These are phyloP conservation scores for Discostella stelligeroides DNA, from an alignment of 108 stramenopile genomes.

Conservation along the genomic window DNA sequence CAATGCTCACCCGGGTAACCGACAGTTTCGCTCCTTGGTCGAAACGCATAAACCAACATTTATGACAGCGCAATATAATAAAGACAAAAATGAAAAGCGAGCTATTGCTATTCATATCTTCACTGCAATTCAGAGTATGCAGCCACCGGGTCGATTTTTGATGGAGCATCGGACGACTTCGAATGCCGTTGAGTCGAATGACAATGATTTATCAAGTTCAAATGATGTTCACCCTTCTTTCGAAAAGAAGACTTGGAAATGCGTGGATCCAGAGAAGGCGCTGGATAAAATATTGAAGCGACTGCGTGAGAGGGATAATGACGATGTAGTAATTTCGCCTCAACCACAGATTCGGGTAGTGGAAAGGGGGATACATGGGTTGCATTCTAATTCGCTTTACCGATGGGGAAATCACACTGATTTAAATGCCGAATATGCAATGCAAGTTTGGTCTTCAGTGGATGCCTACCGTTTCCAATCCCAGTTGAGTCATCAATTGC, in stretches of 20 bases:
- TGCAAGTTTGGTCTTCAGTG: too few relatives aligned
- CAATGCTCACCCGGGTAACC: conserved; percentile 62
- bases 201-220: background rate
- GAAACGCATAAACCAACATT: background rate
- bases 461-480: too few relatives aligned
- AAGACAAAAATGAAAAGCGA: background rate
- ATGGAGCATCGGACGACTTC: background rate
- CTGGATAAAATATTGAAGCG: background rate
- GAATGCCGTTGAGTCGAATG: background rate
- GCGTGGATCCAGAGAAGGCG: background rate
- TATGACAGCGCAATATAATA: background rate
- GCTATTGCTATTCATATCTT: background rate
- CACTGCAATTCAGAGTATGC: background rate
- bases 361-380: too few relatives aligned
- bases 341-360: too few relatives aligned
- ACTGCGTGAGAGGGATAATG: background rate
- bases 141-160: background rate
- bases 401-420: too few relatives aligned
- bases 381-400: too few relatives aligned
- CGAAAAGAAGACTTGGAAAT: conserved; percentile 1
- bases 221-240: background rate
- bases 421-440: too few relatives aligned
- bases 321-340: background rate
- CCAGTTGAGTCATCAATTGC: too few relatives aligned
- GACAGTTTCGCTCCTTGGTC: conserved; percentile 48